Evolutionary conservation across 306 rosid species (phyloP), one percentile per base, ranked within the genome.

Genomic region (Vachellia collinsii): DNA sequence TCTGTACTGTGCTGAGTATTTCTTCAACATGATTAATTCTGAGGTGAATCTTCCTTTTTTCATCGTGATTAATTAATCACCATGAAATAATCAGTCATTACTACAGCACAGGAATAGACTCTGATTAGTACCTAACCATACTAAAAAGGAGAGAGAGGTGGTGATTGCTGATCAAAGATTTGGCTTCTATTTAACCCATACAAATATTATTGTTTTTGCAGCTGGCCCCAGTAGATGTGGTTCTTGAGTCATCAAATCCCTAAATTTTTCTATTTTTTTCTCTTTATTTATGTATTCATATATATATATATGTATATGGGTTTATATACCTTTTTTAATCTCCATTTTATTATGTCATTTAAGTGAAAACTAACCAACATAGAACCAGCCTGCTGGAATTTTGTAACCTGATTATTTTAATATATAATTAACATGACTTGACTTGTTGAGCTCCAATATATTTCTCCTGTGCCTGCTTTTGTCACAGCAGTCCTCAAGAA

Each of bases 221-320:
- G 77, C 12, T 20, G 29, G 88, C 61, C 77, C 80, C 88, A 81
- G 10, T 43, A 72, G 10, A 79, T 89, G 97, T 93, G 95, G 86
- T 22, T 80, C 50, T 87, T 86, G 97, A 88, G 91, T 93, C 96
- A 91, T 76, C 73, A 89, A 80, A 81, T 80, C 86, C 81, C 70
- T 70, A 77, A 77, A 71, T 79, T 65, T 74, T 59, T 67, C 72
- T 70, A 5, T 43, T 75, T 29, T 19, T 56, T 11, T 53, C 59
- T 70, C 50, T 81, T 14, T 61, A 56, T 39, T 75, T 58, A 70
- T 76, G 71, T 61, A 80, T 76, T 39, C 47, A 39, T 50, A 47
- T 72, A 50, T 69, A 83, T 25, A 56, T 50, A 47, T 72, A 50
- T 69, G 81, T 25, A 56, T 8, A 8, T 56, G 29, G 34, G n/a